phyloP scores from a whole-genome alignment of 352 stramenopile genomes.

The Peronospora farinosa region DNA sequence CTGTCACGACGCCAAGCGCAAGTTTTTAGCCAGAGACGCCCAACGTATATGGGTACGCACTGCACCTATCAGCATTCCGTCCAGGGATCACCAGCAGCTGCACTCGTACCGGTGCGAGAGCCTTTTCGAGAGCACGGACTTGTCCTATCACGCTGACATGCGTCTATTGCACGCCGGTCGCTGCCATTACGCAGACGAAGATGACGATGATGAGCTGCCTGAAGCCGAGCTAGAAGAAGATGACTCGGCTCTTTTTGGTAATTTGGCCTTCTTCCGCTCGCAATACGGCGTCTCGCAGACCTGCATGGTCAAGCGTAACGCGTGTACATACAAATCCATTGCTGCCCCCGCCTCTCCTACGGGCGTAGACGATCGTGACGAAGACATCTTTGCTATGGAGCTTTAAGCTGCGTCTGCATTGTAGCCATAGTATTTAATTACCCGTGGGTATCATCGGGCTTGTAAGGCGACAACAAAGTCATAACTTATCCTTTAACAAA shows the following conservation, averaged over 20 bases:
- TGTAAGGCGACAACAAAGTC: constrained; percentile 3
- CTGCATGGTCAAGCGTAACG: constrained; percentile 10
- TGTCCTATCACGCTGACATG: constrained; percentile 35
- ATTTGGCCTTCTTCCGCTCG: constrained; percentile 62
- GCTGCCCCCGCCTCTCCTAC: constrained; percentile 8
- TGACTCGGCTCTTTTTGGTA: constrained; percentile 54
- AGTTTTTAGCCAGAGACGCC: constrained; percentile 14
- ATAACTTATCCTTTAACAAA: constrained; percentile 25
- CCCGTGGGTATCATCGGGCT: background rate
- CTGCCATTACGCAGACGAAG: constrained; percentile 18
- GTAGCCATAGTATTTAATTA: constrained; percentile 31
- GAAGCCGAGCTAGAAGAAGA: constrained; percentile 47
- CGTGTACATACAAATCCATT: constrained; percentile 1
- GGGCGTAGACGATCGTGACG: constrained; percentile 27
- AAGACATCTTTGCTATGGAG: constrained; percentile 71
- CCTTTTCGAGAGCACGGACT: constrained; percentile 21
- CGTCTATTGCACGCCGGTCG: constrained; percentile 23
- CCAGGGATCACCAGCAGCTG: constrained; percentile 13
- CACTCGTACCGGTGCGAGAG: constrained; percentile 16
- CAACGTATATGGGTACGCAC: constrained; percentile 33
- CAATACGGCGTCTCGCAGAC: constrained; percentile 26
- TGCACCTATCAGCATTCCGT: constrained; percentile 51
- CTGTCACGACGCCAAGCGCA: constrained; percentile 23
- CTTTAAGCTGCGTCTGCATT: constrained; percentile 26
- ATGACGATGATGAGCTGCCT: constrained; percentile 17